Percentiles rank a stretch among this genome's conserved stretches.
Evolutionary conservation across 768 basidiomycete species (phyloP).

Genomic region (Pulveroboletus ravenelii): DNA sequence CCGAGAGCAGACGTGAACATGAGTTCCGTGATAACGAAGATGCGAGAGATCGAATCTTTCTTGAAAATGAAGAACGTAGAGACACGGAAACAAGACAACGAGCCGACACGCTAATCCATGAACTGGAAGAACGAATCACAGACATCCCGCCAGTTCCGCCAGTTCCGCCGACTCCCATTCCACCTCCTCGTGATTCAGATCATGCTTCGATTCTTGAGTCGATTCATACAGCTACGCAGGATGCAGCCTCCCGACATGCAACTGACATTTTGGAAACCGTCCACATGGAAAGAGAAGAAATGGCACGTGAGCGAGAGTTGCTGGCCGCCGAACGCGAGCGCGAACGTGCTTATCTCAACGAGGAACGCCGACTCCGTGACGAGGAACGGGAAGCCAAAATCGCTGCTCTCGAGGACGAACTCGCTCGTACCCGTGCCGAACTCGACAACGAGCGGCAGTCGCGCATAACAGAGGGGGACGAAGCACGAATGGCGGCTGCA

Average conservation of each 20-base stretch:
- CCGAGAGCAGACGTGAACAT: conserved; percentile 59
- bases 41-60: conserved; percentile 56
- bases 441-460: conserved; percentile 60
- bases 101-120: conserved; percentile 19
- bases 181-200: conserved; percentile 21
- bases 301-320: conserved; percentile 49
- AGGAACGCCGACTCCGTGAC: conserved; percentile 41
- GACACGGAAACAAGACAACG: conserved; percentile 49
- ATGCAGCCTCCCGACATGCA: conserved; percentile 54
- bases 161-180: conserved; percentile 19
- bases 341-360: conserved; percentile 45
- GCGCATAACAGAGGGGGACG: conserved; percentile 54
- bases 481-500: conserved; percentile 54
- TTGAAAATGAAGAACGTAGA: conserved; percentile 54
- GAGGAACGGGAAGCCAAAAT: conserved; percentile 56
- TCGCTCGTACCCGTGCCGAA: conserved; percentile 51
- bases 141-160: conserved; percentile 21
- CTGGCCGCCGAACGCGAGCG: conserved; percentile 52
- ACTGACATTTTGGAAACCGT: conserved; percentile 57
- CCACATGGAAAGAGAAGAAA: conserved; percentile 54
- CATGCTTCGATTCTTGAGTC: conserved; percentile 34
- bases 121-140: conserved; percentile 28
- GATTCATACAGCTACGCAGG: conserved; percentile 41
- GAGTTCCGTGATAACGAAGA: conserved; percentile 65
- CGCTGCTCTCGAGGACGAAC: conserved; percentile 56